Evolutionary conservation across 2,329 filamentous ascomycete species (phyloP), one percentile per base, ranked within the genome.

Genomic region (Alternaria dauci): DNA sequence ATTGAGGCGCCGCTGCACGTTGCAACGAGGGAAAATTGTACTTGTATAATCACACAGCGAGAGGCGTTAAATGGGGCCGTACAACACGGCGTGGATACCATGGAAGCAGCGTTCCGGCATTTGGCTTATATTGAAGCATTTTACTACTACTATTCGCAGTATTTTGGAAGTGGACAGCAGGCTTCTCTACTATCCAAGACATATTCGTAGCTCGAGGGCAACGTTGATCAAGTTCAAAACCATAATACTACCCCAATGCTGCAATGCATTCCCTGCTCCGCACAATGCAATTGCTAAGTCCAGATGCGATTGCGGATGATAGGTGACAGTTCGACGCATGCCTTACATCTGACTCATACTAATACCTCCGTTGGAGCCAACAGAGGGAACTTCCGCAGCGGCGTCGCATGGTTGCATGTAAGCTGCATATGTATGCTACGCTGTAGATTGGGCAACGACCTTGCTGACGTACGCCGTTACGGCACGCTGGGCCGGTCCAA

Each of bases 1-100:
- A 75, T 14, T 72, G 46, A 68, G 51, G 41, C 14, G 36, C n/a
- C 8, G 6, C 32, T 14, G 26, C 18, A 9, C 34, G 28, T 16
- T 16, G 8, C 47, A 12, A 18, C 23, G 36, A 18, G 32, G 9
- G 16, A 41, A 52, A 60, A 30, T 46, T 55, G 52, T 55, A 55
- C 39, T 55, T 64, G 28, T 58, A 57, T 51, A 50, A 62, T 34
- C 51, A 55, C 48, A 55, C 43, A 62, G 64, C 62, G 54, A 46
- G 41, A 28, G 58, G 53, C 52, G 52, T 62, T 59, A 9, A 32
- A 47, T 25, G 54, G 52, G 32, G 51, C 47, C 57, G 41, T 59
- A 20, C 23, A 30, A 53, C 36, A 62, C 54, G 61, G 56, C 55
- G 55, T 43, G 52, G 62, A 68, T 69, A 65, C 62, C 66, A 68